Evolutionary conservation across 192 early-diverging fungal genomes (phyloP).

Genomic region (Ambispora gerdemannii): DNA sequence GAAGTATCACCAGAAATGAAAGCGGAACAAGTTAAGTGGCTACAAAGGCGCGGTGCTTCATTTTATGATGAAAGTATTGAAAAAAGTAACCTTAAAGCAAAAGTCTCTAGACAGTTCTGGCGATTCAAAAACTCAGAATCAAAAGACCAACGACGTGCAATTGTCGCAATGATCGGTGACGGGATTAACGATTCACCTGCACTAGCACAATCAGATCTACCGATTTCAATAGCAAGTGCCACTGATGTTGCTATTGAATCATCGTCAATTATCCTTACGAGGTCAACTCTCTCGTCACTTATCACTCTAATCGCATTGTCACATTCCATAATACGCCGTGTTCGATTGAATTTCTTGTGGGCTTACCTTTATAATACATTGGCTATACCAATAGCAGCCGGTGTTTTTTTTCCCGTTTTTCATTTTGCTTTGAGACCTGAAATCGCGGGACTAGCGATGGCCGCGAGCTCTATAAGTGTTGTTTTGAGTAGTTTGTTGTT

Average conservation of each 20-base stretch:
- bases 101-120: too few relatives aligned
- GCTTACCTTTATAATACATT: constrained; percentile 84
- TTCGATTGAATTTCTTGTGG: too few relatives aligned
- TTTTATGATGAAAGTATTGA: constrained; percentile 66
- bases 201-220: constrained; percentile 77
- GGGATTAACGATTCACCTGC: constrained; percentile 96
- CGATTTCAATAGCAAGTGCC: too few relatives aligned
- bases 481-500: constrained; percentile 75
- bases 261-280: constrained; percentile 78
- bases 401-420: constrained; percentile 64
- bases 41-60: too few relatives aligned
- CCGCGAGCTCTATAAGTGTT: constrained; percentile 80
- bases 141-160: too few relatives aligned
- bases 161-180: constrained; percentile 92
- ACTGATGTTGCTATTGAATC: constrained; percentile 91
- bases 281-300: constrained; percentile 73
- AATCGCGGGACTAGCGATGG: too few relatives aligned
- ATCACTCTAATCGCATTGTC: constrained; percentile 77
- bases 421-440: constrained; percentile 57
- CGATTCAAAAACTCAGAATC: too few relatives aligned
- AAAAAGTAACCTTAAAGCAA: constrained; percentile 56
- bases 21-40: too few relatives aligned
- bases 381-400: constrained; percentile 89
- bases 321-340: too few relatives aligned
- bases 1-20: too few relatives aligned